Percentiles rank a stretch among this genome's conserved stretches.
Evolutionary conservation across 169 alveolate species (phyloP).

Genomic region (Plasmodium vinckei): DNA sequence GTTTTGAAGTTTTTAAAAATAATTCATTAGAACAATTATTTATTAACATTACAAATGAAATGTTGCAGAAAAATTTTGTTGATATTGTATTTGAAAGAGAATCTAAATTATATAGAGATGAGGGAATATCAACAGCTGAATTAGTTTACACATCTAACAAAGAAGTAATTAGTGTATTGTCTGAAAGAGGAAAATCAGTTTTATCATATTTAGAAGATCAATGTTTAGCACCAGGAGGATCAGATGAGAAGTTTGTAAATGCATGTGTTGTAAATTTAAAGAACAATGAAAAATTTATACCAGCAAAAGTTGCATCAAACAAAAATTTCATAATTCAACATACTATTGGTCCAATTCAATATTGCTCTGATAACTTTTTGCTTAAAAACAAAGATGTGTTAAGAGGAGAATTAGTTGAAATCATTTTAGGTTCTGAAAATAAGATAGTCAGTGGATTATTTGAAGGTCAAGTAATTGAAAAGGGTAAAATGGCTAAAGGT

Average conservation of each 20-base stretch:
- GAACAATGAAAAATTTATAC: conserved; percentile 80
- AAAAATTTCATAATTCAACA: conserved; percentile 87
- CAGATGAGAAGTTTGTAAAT: conserved; percentile 90
- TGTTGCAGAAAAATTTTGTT: conserved; percentile 94
- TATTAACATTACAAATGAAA: conserved; percentile 97
- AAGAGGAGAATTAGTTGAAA: conserved; percentile 91
- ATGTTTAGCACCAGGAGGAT: conserved; percentile 94
- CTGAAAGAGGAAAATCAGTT: conserved; percentile 85
- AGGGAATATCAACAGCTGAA: conserved; percentile 90
- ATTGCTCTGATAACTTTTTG: conserved; percentile 86
- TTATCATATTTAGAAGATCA: conserved; percentile 91
- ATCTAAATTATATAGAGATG: conserved; percentile 86
- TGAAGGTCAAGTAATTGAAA: conserved; percentile 87
- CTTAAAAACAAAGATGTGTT: conserved; percentile 90
- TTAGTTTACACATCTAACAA: conserved; percentile 88
- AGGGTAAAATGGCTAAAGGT: conserved; percentile 94
- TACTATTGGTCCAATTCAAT: conserved; percentile 88
- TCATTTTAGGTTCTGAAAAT: conserved; percentile 87
- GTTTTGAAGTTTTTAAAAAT: conserved; percentile 96
- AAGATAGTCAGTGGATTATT: conserved; percentile 85
- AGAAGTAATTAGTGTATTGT: conserved; percentile 79
- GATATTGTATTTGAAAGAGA: conserved; percentile 96
- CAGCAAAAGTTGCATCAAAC: conserved; percentile 90
- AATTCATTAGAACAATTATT: conserved; percentile 97
- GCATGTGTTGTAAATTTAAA: conserved; percentile 81